These are phyloP conservation scores for Fusarium xylarioides DNA, from an alignment of 2,329 filamentous ascomycete genomes.

Conservation along the genomic window DNA sequence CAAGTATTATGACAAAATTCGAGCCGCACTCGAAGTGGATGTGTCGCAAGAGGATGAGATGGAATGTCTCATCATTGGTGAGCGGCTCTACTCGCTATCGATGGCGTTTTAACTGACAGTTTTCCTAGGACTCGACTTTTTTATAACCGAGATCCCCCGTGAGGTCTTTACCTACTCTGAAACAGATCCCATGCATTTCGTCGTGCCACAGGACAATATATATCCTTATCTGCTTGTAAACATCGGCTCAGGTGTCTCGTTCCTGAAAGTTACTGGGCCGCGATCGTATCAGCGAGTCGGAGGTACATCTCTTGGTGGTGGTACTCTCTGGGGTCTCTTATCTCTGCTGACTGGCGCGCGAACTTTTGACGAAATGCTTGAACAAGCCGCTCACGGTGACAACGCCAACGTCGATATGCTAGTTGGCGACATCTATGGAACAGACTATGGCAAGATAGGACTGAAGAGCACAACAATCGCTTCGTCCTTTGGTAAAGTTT, in stretches of 20 bases:
- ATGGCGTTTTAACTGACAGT: slow-evolving; percentile 4
- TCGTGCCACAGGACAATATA: slow-evolving; percentile 78
- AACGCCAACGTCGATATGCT: slow-evolving; percentile 95
- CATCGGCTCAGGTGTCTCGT: slow-evolving; percentile 95
- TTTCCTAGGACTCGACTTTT: slow-evolving; percentile 85
- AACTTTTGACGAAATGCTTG: slow-evolving; percentile 98
- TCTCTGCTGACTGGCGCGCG: slow-evolving; percentile 91
- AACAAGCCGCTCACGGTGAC: slow-evolving; percentile 88
- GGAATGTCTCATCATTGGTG: slow-evolving; percentile 96
- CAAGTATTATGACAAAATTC: slow-evolving; percentile 95
- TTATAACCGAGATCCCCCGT: slow-evolving; percentile 96
- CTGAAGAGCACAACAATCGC: slow-evolving; percentile 96
- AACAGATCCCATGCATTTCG: slow-evolving; percentile 88
- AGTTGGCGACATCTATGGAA: slow-evolving; percentile 97
- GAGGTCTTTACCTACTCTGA: slow-evolving; percentile 98
- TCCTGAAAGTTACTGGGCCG: slow-evolving; percentile 95
- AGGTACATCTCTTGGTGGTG: slow-evolving; percentile 92
- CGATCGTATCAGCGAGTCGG: slow-evolving; percentile 89
- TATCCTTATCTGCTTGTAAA: slow-evolving; percentile 98
- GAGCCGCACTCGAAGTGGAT: slow-evolving; percentile 83
- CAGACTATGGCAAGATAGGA: slow-evolving; percentile 95
- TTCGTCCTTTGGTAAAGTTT: slow-evolving; percentile 95
- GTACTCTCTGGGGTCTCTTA: slow-evolving; percentile 96
- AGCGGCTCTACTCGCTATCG: slow-evolving; percentile 32
- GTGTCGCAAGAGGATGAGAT: slow-evolving; percentile 96